Percentiles rank a stretch among this genome's conserved stretches.
Evolutionary conservation across 371 early-diverging fungal species (phyloP).

Genomic region (Syncephalastrum sp.): DNA sequence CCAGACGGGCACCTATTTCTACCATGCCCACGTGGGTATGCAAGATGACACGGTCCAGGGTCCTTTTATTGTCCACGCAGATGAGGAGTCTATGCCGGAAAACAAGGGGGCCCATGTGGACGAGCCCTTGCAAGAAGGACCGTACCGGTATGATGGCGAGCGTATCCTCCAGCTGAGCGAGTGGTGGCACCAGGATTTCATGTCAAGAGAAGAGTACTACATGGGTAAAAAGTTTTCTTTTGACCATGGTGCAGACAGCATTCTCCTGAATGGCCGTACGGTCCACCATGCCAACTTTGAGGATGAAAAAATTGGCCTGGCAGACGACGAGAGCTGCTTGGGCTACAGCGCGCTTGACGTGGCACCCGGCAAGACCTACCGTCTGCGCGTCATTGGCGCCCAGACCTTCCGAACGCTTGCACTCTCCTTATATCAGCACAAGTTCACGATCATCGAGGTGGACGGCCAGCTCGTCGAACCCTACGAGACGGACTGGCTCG

Average conservation of each 20-base stretch:
- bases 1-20: conserved; percentile 55
- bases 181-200: conserved; percentile 40
- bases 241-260: conserved; percentile 24
- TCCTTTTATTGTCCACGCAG: conserved; percentile 44
- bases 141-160: conserved; percentile 47
- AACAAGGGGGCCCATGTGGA: background rate
- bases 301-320: background rate
- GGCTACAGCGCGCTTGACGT: conserved; percentile 29
- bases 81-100: conserved; percentile 19
- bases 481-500: conserved; percentile 23
- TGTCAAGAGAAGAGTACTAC: conserved; percentile 18
- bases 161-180: conserved; percentile 37
- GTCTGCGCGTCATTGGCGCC: conserved; percentile 34
- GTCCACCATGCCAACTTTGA: conserved; percentile 13
- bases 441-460: conserved; percentile 36
- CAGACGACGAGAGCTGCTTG: conserved; percentile 13
- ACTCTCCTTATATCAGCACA: conserved; percentile 26
- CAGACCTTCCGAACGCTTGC: conserved; percentile 32
- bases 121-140: conserved; percentile 12
- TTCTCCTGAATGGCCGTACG: conserved; percentile 33
- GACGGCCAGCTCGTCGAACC: conserved; percentile 36
- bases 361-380: conserved; percentile 27
- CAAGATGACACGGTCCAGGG: conserved; percentile 51
- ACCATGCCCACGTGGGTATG: conserved; percentile 45
- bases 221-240: conserved; percentile 17